Base-by-base conservation (phyloP, 2,329 filamentous ascomycete species). In the Dactylellina cionopaga region DNA sequence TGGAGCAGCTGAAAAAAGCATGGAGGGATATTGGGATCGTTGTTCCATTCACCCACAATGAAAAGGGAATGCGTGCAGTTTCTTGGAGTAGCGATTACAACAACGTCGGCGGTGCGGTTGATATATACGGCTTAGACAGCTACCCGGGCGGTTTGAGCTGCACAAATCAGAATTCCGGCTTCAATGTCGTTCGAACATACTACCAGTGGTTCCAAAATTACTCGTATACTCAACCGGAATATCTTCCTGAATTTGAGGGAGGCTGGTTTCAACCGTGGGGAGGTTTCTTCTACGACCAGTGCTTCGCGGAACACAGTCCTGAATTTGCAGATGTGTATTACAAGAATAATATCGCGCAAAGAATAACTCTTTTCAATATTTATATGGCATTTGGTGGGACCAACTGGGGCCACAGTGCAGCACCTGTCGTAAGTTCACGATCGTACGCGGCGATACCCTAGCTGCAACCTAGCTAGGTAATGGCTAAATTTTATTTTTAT, bases 61-160 rank as follows among this genome's bases (percentile, higher is more conserved):
- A 85, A 65, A 85, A 85, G 66, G 83, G 83, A 0, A 80, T 84
- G 77, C 79, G 84, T 29, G 77, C 78, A 1, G 76, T 81, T 69
- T 84, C 83, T 15, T 86, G 84, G 85, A 85, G 84, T 7, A 83
- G 81, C 0, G 85, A 86, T 72, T 87, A 86, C 75, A 75, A 85
- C 37, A 80, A 86, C 64, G 84, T 86, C 0, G 85, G 85, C n/a
- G 85, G 85, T 3, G 80, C 83, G 2, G 83, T 86, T 19, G 81
- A 86, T 70, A 75, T 85, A 5, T 84, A 84, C 51, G 83, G 82
- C 0, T 74, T 84, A 0, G 83, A 84, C 72, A 80, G 78, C 37
- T 84, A 84, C 62, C 81, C 83, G 0, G 82, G 82, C 24, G 82
- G 84, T 0, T 71, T 83, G 10, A 83, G 81, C 5, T 86, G 84